phyloP scores from a whole-genome alignment of 495 filamentous ascomycete species.

The Penicillium coffeae region DNA sequence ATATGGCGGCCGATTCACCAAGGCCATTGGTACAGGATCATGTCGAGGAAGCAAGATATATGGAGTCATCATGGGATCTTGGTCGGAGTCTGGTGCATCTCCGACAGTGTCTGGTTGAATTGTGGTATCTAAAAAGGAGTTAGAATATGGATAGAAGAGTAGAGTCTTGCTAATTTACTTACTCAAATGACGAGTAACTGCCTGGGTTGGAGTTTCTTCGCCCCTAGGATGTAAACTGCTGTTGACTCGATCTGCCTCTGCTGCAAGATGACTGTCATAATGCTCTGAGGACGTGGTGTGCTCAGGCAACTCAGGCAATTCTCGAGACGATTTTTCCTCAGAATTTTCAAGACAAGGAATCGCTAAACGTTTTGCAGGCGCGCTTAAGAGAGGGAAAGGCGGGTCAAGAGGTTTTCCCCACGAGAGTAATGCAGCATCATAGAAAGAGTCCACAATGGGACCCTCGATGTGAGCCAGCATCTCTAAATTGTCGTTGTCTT shows the following conservation, averaged over 20 bases:
- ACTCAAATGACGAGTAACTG: constrained; percentile 60
- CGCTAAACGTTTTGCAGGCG: constrained; percentile 42
- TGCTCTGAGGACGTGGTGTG: constrained; percentile 56
- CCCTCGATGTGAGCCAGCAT: constrained; percentile 80
- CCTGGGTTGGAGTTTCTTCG: constrained; percentile 50
- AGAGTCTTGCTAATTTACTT: constrained; percentile 7
- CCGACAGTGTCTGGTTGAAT: constrained; percentile 48
- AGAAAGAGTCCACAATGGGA: constrained; percentile 69
- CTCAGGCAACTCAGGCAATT: constrained; percentile 42
- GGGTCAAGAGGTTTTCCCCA: constrained; percentile 65
- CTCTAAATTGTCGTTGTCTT: constrained; percentile 74
- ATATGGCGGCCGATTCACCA: constrained; percentile 65
- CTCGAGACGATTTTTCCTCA: constrained; percentile 2
- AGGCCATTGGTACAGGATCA: constrained; percentile 63
- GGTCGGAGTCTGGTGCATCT: constrained; percentile 49
- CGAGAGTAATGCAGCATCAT: constrained; percentile 66
- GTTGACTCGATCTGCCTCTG: constrained; percentile 59
- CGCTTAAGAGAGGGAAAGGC: constrained; percentile 52
- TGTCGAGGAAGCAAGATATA: constrained; percentile 53
- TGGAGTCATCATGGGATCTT: constrained; percentile 56
- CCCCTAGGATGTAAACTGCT: constrained; percentile 42
- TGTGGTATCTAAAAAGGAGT: constrained; percentile 44
- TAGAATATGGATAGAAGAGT: not conserved
- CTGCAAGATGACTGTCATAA: constrained; percentile 57
- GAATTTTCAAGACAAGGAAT: constrained; percentile 20